phyloP scores from a whole-genome alignment of 192 early-diverging fungal genomes.

The Allomyces macrogynus region DNA sequence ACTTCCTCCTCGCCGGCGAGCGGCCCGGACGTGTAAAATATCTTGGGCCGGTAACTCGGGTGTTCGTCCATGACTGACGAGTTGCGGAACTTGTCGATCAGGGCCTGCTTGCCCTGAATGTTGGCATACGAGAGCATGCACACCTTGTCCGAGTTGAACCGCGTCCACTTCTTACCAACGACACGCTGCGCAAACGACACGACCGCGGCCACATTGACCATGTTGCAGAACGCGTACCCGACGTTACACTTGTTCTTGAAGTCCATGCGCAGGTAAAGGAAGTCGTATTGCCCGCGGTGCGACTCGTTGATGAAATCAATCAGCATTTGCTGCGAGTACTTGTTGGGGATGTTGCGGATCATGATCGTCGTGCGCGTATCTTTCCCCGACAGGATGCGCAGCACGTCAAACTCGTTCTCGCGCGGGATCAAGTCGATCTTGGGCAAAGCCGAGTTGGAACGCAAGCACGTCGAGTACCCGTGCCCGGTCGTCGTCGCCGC shows the following conservation, averaged over 20 bases:
- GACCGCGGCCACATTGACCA: constrained; percentile 37
- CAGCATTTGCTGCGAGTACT: constrained; percentile 65
- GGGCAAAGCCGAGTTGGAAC: constrained; percentile 3
- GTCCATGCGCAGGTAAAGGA: constrained; percentile 69
- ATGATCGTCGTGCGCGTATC: constrained; percentile 63
- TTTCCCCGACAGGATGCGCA: constrained; percentile 12
- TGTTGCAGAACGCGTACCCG: constrained; percentile 59
- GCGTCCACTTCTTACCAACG: constrained; percentile 55
- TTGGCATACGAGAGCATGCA: constrained; percentile 58
- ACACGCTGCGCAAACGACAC: constrained; percentile 39
- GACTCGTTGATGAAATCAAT: constrained; percentile 47
- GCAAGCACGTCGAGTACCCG: constrained; percentile 4
- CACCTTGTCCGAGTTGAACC: constrained; percentile 62
- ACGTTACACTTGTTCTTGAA: constrained; percentile 79
- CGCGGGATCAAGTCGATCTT: neutral
- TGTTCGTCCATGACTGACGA: constrained; percentile 64
- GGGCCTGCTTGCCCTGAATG: constrained; percentile 44
- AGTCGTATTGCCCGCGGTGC: constrained; percentile 46
- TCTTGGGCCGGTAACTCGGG: constrained; percentile 48
- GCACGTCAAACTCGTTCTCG: constrained; percentile 5
- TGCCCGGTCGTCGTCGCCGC: constrained; percentile 1
- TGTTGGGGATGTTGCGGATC: constrained; percentile 77
- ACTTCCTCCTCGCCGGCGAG: constrained; percentile 34
- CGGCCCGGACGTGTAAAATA: constrained; percentile 44
- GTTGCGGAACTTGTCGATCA: constrained; percentile 64